Evolutionary conservation across 208 protist species (phyloP).

Genomic region (Acanthamoeba sp.): DNA sequence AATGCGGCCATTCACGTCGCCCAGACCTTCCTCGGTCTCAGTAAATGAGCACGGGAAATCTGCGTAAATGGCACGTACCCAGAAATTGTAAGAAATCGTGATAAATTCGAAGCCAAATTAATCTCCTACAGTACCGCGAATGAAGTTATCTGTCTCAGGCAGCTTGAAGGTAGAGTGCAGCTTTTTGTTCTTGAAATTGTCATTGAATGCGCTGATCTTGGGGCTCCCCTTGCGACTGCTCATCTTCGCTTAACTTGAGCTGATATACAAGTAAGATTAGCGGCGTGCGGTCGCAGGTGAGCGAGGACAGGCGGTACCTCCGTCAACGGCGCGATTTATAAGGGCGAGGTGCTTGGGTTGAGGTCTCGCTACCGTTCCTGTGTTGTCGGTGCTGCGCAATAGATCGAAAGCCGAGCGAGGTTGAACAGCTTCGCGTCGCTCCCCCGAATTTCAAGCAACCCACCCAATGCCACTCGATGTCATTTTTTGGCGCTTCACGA

Average conservation of each 20-base stretch:
- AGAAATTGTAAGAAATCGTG: not conserved
- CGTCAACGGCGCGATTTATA: too few species aligned
- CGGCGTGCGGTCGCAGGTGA: too few species aligned
- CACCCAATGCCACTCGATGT: too few species aligned
- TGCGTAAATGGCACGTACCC: not conserved
- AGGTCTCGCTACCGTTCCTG: too few species aligned
- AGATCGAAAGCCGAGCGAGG: too few species aligned
- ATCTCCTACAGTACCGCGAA: not conserved
- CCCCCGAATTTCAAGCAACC: too few species aligned
- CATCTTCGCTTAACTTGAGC: not conserved
- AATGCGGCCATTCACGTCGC: not conserved
- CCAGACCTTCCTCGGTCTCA: not conserved
- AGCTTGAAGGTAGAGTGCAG: not conserved
- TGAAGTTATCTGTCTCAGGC: not conserved
- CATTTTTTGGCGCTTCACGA: too few species aligned
- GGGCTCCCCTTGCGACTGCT: not conserved
- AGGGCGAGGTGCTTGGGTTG: too few species aligned
- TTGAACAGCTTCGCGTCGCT: too few species aligned
- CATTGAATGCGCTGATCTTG: not conserved
- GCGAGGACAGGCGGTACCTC: too few species aligned
- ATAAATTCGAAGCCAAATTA: not conserved
- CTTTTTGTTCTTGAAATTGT: slow-evolving; percentile 46
- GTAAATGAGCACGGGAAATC: not conserved
- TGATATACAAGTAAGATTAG: not conserved
- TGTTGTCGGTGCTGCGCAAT: too few species aligned